Base-by-base conservation (phyloP, 2,329 filamentous ascomycete genomes). In the Zymoseptoria tritici region DNA sequence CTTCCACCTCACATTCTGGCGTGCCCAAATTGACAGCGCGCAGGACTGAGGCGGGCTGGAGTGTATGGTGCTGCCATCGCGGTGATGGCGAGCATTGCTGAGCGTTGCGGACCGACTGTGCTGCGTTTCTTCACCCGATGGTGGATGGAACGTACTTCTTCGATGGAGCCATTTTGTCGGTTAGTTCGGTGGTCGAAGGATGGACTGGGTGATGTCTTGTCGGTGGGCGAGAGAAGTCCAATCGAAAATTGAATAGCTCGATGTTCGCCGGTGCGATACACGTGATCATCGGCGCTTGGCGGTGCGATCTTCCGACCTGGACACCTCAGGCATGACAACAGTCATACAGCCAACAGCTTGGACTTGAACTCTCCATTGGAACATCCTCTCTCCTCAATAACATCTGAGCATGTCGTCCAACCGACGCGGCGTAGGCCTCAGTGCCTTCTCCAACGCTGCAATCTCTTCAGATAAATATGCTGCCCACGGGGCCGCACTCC, bases 391-490 rank as follows among this genome's bases (percentile, higher is more conserved):
- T 42, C 36, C 36, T 16, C 16, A 53, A 36, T 26, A 29, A 49
- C 49, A 63, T 60, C 52, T 58, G 49, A 60, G n/a, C n/a, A 79
- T 79, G 77, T 72, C 77, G 60, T 76, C 73, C 60, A 74, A 73
- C 64, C 86, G 88, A 69, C 90, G 90, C 77, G 91, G 91, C 64
- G 91, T 96, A 62, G 93, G 93, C 70, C 86, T 97, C 60, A 91
- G 88, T 31, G 92, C 92, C 72, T 95, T 97, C 72, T 89, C 91
- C 74, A 89, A 91, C 66, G 89, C 86, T 63, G 89, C 87, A 57
- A 85, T 96, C 64, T 89, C 91, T 9, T 90, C 88, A 26, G 89
- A 92, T 57, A 92, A 94, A 70, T 97, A 93, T 79, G 91, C 92
- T 61, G 88, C 85, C 24, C 93, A 97, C 80, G 94, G 94, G 72